Evolutionary conservation across 495 filamentous ascomycete species (phyloP), one percentile per base, ranked within the genome.

Genomic region (Neurospora sp.): DNA sequence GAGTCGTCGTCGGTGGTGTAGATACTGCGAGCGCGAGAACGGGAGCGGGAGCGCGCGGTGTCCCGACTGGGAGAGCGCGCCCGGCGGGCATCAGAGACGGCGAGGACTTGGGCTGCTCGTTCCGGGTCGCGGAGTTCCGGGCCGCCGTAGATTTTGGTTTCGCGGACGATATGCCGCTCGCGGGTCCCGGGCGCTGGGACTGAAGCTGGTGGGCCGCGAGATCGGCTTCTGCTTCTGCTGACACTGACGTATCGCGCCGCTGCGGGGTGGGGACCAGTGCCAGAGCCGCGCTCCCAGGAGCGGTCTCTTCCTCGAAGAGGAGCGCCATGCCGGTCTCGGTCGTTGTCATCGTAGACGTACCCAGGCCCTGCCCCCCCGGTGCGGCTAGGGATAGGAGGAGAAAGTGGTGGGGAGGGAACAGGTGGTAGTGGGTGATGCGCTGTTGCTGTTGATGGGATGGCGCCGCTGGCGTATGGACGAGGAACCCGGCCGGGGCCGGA

Each of bases 401-500:
- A 62, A 9, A 62, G 54, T 62, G 54, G 54, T 35, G 54, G 54
- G 23, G 54, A 62, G 23, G 54, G 54, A 62, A 62, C 54, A 4
- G 76, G 71, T 76, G 54, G 54, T 3, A 27, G 38, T 42, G 70
- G 48, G n/a, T 20, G 44, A 18, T 71, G 38, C n/a, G n/a, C 38
- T 44, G 70, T 31, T 48, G 39, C 38, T 48, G 70, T 62, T 62
- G 54, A 62, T 27, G 54, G 54, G 54, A 62, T 62, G 54, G 54
- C 54, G 23, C 54, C 54, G 6, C 11, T 62, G 54, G 54, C 54
- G 23, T 62, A 62, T 16, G 54, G 54, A 62, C 54, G 54, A 4
- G 54, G 54, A 31, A 31, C 54, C 12, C 54, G 54, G 23, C 54
- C 54, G 12, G 54, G 54, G 6, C 54, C 54, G 23, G 54, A 62